Evolutionary conservation across 192 early-diverging fungal species (phyloP), one percentile per base, ranked within the genome.

Genomic region (Coemansia javaensis): DNA sequence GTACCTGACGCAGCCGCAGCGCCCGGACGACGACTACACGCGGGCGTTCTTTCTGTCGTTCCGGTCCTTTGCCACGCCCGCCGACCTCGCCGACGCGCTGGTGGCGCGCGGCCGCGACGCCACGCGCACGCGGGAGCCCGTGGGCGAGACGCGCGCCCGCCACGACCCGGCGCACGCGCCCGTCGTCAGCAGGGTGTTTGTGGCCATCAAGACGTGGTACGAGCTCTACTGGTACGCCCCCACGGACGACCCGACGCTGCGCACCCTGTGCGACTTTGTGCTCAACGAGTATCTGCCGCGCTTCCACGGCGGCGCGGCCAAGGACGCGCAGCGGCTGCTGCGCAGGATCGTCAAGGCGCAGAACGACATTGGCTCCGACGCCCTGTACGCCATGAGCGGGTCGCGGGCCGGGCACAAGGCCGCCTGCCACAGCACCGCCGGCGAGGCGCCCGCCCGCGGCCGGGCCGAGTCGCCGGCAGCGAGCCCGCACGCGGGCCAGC

Each of bases 21-120:
- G 47, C 5, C 53, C 56, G 13, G 44, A 44, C 2, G 50, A 80
- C 3, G 54, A 77, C 7, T 94, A 83, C 51, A 75, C 74, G 0
- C 59, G 52, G 17, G 77, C 86, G 0, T 98, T 98, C 56, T 80
- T 95, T 33, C 73, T 91, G 20, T 86, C 90, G 0, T 98, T 94
- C 64, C 84, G 90, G 5, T 64, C 86, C 2, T 96, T 96, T 53
- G 85, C 85, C 16, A 79, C 70, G 9, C 82, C 91, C 7, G 47
- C 23, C 0, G 81, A 84, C 16, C 74, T 96, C 30, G 64, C 88
- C 7, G 54, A 66, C 3, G 59, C 83, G 5, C 62, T 98, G 16
- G 74, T 75, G 4, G 44, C 71, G 7, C 79, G 94, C n/a, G 91
- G 86, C 42, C 64, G 63, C 14, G 50, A 85, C n/a, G 28, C 55